Conservation (phyloP, 768 basidiomycete species). For the Serendipita sp. region DNA sequence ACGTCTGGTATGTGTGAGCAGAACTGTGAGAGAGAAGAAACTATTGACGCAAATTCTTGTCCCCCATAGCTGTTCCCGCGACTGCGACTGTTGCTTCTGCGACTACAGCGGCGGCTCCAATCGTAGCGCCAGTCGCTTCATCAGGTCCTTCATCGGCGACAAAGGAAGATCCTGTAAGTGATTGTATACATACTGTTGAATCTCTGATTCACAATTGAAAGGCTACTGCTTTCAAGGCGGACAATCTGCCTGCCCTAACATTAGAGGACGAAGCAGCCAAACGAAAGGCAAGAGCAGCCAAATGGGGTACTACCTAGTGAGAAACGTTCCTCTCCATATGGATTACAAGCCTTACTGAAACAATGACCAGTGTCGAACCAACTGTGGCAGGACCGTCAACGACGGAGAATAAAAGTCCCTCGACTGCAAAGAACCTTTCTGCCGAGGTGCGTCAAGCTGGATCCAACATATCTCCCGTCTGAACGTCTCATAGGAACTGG, state of each 20-base stretch:
- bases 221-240: background rate
- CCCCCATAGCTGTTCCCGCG: background rate
- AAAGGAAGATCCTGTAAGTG: background rate
- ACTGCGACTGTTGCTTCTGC: background rate
- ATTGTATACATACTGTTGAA: background rate
- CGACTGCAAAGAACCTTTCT: background rate
- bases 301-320: conserved; percentile 4
- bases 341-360: background rate
- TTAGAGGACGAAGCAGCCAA: background rate
- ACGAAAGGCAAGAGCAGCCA: background rate
- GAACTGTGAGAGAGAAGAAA: background rate
- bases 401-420: background rate
- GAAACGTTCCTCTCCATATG: background rate
- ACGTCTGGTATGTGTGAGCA: background rate
- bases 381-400: background rate
- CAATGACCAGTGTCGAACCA: background rate
- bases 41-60: background rate
- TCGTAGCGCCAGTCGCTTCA: background rate
- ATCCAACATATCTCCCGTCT: background rate
- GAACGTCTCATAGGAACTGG: background rate
- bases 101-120: background rate
- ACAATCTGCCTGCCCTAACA: background rate
- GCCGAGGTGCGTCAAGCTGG: background rate
- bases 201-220: background rate
- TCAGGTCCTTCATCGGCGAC: background rate